phyloP scores from a whole-genome alignment of 1,139 yeast species.

The Pichia cactophila region DNA sequence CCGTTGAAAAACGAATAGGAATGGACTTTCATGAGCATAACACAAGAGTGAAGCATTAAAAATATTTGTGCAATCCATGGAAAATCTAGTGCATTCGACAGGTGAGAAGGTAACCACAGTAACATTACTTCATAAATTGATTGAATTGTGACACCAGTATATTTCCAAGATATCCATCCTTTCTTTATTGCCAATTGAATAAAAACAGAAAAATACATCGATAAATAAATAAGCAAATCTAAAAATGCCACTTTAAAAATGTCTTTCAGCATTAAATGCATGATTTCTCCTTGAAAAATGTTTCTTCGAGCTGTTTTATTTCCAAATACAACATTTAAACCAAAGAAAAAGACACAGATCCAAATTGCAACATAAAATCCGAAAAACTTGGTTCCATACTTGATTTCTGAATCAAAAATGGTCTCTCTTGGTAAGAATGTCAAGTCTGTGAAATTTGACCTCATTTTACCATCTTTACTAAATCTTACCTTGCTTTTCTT shows the following conservation, averaged over 20 bases:
- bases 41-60: conserved; percentile 73
- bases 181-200: conserved; percentile 46
- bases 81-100: conserved; percentile 45
- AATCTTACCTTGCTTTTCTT: conserved; percentile 18
- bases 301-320: conserved; percentile 29
- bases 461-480: conserved; percentile 26
- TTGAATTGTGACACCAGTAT: conserved; percentile 55
- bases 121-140: conserved; percentile 51
- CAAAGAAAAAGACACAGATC: conserved; percentile 52
- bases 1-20: conserved; percentile 88
- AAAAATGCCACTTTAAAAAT: conserved; percentile 56
- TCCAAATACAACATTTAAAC: conserved; percentile 42
- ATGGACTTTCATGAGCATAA: conserved; percentile 86
- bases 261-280: conserved; percentile 46
- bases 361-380: conserved; percentile 66
- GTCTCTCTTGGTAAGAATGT: conserved; percentile 34
- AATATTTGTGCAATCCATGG: conserved; percentile 91
- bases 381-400: conserved; percentile 38
- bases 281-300: conserved; percentile 41
- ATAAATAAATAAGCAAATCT: conserved; percentile 62
- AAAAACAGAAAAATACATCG: conserved; percentile 47
- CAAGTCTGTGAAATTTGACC: conserved; percentile 41
- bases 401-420: conserved; percentile 37
- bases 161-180: conserved; percentile 46
- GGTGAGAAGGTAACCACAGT: conserved; percentile 34